phyloP scores from a whole-genome alignment of 1,284 basidiomycete genomes.

The Sporisorium iseilematis-ciliati region DNA sequence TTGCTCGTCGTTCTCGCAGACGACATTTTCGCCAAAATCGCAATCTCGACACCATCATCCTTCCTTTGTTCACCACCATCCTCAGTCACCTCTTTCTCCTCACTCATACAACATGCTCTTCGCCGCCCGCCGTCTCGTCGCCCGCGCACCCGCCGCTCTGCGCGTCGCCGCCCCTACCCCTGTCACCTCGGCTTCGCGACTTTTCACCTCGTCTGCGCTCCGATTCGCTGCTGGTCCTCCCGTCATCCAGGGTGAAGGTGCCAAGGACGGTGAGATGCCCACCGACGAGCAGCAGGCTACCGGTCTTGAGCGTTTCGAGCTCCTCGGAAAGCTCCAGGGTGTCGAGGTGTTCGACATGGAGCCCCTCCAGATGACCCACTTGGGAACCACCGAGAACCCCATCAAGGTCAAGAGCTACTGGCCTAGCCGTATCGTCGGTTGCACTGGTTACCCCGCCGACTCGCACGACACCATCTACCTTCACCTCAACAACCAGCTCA shows the following conservation, averaged over 20 bases:
- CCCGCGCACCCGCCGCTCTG: slow-evolving; percentile 48
- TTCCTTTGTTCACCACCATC: slow-evolving; percentile 14
- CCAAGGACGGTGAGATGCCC: slow-evolving; percentile 81
- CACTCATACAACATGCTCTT: slow-evolving; percentile 41
- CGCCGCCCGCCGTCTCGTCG: slow-evolving; percentile 50
- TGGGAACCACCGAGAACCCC: slow-evolving; percentile 89
- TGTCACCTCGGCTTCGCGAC: slow-evolving; percentile 44
- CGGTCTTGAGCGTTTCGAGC: slow-evolving; percentile 94
- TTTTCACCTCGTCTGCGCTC: slow-evolving; percentile 55
- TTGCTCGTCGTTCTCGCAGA: slow-evolving; percentile 14
- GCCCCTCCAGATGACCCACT: slow-evolving; percentile 84
- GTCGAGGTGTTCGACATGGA: slow-evolving; percentile 90
- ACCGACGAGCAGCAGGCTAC: slow-evolving; percentile 91
- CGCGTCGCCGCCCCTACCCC: slow-evolving; percentile 50
- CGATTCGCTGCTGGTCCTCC: slow-evolving; percentile 72
- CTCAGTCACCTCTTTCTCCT: neutral
- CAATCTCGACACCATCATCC: slow-evolving; percentile 1
- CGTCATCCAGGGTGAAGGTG: slow-evolving; percentile 80
- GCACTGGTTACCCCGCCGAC: slow-evolving; percentile 67
- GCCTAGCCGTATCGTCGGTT: slow-evolving; percentile 65
- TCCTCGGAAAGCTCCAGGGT: slow-evolving; percentile 88
- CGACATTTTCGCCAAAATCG: slow-evolving; percentile 19
- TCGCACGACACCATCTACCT: slow-evolving; percentile 69
- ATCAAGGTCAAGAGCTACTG: slow-evolving; percentile 84
- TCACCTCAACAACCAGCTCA: slow-evolving; percentile 59